Percentiles rank a stretch among this genome's conserved stretches.
Evolutionary conservation across 2,329 filamentous ascomycete species (phyloP).

Genomic region (Nectriaceae sp.): DNA sequence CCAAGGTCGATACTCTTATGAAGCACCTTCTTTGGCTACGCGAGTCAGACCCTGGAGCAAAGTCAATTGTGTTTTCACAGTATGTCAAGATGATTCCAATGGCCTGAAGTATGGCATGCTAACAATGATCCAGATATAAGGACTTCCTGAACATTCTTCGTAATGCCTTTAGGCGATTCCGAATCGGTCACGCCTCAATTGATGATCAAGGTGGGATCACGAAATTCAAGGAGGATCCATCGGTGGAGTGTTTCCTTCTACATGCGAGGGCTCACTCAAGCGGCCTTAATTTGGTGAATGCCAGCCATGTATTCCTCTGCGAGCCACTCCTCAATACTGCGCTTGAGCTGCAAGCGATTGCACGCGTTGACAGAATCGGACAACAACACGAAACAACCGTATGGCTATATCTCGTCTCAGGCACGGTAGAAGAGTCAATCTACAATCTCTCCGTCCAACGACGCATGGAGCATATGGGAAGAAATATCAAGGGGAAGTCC

Average conservation of each 20-base stretch:
- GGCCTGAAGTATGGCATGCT: constrained; percentile 4
- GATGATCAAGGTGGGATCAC: constrained; percentile 69
- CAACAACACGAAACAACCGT: constrained; percentile 87
- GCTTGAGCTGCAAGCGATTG: constrained; percentile 91
- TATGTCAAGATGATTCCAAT: no score
- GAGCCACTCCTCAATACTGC: constrained; percentile 93
- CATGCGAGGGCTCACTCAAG: constrained; percentile 88
- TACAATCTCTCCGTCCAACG: constrained; percentile 82
- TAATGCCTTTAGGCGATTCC: constrained; percentile 68
- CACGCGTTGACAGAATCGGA: constrained; percentile 91
- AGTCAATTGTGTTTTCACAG: constrained; percentile 94
- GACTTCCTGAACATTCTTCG: constrained; percentile 77
- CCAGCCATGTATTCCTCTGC: constrained; percentile 91
- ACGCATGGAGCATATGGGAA: constrained; percentile 74
- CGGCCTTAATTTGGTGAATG: constrained; percentile 88
- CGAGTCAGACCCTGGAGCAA: constrained; percentile 79
- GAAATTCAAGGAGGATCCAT: constrained; percentile 74
- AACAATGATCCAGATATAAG: constrained; percentile 51
- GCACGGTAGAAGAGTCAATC: constrained; percentile 89
- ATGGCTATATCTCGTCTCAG: constrained; percentile 91
- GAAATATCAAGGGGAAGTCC: constrained; percentile 37
- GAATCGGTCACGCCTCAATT: constrained; percentile 74
- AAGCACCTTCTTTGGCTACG: constrained; percentile 86
- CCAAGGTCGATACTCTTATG: constrained; percentile 83
- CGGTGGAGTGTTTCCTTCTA: constrained; percentile 80